phyloP scores from a whole-genome alignment of 2,329 filamentous ascomycete genomes.

The Pestalotiopsis sp. region DNA sequence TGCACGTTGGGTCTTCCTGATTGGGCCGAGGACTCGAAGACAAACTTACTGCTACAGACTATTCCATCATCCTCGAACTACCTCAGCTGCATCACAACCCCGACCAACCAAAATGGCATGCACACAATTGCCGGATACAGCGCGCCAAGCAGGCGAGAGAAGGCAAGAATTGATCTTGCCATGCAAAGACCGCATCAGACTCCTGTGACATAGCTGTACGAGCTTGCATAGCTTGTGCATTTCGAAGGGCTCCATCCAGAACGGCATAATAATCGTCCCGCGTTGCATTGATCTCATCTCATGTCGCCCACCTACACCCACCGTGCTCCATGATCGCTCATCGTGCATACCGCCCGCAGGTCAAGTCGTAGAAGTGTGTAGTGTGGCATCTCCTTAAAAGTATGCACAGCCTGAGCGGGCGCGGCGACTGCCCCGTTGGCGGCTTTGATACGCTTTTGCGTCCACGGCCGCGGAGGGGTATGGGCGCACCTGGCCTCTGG shows the following conservation, averaged over 20 bases:
- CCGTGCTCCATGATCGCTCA: not conserved
- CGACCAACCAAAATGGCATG: not conserved
- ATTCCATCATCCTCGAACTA: not conserved
- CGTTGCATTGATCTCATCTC: constrained; percentile 1
- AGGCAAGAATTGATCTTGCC: not conserved
- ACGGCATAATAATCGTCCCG: constrained; percentile 8
- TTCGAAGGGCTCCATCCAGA: not conserved
- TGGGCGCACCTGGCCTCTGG: not conserved
- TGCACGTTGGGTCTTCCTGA: not conserved
- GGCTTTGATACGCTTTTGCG: constrained; percentile 5
- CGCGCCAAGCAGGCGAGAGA: not conserved
- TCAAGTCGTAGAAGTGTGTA: not conserved
- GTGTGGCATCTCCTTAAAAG: not conserved
- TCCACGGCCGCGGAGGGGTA: not conserved
- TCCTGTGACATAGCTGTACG: not conserved
- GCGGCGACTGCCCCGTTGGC: not conserved
- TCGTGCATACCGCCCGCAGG: not conserved
- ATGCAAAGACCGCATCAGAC: not conserved
- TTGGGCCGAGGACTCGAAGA: not conserved
- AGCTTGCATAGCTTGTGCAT: not conserved
- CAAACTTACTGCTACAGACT: not conserved
- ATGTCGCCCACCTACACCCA: not conserved
- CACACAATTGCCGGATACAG: not conserved
- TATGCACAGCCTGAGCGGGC: not conserved
- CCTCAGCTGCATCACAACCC: not conserved